These are phyloP conservation scores for Linum lewisii DNA, from an alignment of 345 rosid genomes.

Conservation along the genomic window DNA sequence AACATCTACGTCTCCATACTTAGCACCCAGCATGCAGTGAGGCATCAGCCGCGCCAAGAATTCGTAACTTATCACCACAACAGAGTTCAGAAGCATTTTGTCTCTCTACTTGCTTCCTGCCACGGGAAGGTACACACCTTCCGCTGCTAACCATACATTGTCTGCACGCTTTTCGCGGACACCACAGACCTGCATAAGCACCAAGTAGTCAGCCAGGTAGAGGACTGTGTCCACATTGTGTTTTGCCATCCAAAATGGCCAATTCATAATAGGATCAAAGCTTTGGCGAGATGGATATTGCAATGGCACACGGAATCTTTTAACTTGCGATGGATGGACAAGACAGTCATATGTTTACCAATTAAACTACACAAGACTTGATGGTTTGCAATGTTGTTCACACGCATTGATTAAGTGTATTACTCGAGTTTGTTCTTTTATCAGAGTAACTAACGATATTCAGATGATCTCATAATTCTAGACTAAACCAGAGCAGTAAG, in stretches of 20 bases:
- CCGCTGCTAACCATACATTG: constrained; percentile 93
- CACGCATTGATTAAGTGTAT: too few relatives aligned
- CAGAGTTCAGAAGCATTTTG: neutral
- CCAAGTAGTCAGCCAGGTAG: too few relatives aligned
- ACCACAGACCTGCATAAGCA: constrained; percentile 60
- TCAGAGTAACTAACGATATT: too few relatives aligned
- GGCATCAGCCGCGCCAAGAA: neutral
- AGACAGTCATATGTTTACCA: neutral
- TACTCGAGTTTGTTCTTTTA: too few relatives aligned
- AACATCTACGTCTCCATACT: neutral
- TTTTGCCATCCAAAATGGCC: too few relatives aligned
- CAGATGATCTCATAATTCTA: neutral
- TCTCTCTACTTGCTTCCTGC: constrained; percentile 40
- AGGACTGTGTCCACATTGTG: too few relatives aligned
- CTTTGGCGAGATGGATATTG: neutral
- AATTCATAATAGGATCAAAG: too few relatives aligned
- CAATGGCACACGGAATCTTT: neutral
- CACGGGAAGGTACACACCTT: constrained; percentile 88
- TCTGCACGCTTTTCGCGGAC: constrained; percentile 74
- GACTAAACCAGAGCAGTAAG: neutral
- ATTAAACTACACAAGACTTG: neutral
- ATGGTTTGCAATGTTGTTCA: too few relatives aligned
- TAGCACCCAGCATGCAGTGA: neutral
- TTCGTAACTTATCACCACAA: too few relatives aligned
- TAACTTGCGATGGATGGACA: neutral